These are phyloP conservation scores for Phaseolus lunatus DNA, from an alignment of 306 rosid species.

Conservation along the genomic window DNA sequence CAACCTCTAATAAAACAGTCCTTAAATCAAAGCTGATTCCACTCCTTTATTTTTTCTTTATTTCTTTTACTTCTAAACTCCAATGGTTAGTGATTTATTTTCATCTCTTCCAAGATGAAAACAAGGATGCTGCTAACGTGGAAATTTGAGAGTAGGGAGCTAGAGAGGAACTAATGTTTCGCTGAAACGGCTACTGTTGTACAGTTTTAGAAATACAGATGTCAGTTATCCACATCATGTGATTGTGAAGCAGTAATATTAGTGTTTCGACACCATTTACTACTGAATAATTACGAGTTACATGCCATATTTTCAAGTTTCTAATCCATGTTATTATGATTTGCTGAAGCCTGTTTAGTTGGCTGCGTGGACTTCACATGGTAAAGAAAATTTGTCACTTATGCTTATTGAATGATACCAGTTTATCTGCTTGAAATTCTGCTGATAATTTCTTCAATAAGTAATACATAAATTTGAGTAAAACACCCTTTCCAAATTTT, in stretches of 20 bases:
- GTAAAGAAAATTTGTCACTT: not conserved
- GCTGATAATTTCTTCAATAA: slow-evolving; percentile 14
- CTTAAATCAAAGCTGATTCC: slow-evolving; percentile 64
- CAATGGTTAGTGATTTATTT: slow-evolving; percentile 51
- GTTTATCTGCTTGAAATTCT: slow-evolving; percentile 43
- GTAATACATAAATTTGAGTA: no score
- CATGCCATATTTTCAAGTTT: slow-evolving; percentile 18
- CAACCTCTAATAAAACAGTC: slow-evolving; percentile 94
- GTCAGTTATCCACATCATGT: slow-evolving; percentile 45
- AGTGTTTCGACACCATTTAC: not conserved
- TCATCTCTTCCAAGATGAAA: slow-evolving; percentile 51
- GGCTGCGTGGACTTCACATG: slow-evolving; percentile 9
- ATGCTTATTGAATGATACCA: slow-evolving; percentile 35
- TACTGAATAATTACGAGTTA: not conserved
- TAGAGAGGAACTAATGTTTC: slow-evolving; percentile 43
- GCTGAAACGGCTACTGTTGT: slow-evolving; percentile 60
- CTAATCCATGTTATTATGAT: slow-evolving; percentile 11
- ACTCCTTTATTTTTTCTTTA: not conserved
- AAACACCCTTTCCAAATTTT: not conserved
- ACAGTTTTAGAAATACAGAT: slow-evolving; percentile 65
- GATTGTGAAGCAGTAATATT: not conserved
- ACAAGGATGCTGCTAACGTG: slow-evolving; percentile 35
- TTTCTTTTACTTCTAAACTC: slow-evolving; percentile 44
- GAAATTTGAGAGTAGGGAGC: slow-evolving; percentile 50
- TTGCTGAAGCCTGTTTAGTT: slow-evolving; percentile 13